Evolutionary conservation across 345 rosid genomes (phyloP).

Genomic region (Ceriops tagal): DNA sequence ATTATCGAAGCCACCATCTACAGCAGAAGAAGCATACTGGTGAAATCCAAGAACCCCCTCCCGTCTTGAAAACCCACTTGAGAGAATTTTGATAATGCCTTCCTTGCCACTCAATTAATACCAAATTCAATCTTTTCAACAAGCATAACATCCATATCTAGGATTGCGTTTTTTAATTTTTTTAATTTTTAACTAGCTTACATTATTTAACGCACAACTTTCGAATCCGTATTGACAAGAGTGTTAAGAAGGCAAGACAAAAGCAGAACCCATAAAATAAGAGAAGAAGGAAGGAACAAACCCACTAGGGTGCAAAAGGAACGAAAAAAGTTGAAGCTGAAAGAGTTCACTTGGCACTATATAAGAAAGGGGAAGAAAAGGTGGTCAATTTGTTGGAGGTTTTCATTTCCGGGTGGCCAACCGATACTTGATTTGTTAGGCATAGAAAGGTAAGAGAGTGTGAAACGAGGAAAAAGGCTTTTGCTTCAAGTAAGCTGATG

Average conservation of each 20-base stretch:
- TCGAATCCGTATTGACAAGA: neutral
- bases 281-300: conserved; percentile 26
- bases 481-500: conserved; percentile 7
- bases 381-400: conserved; percentile 21
- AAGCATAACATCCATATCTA: conserved; percentile 24
- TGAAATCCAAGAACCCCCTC: neutral
- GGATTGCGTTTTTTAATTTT: conserved; percentile 4
- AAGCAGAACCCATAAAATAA: conserved; percentile 12
- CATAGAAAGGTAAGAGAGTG: conserved; percentile 7
- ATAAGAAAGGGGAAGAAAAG: neutral
- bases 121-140: conserved; percentile 48
- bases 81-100: conserved; percentile 38
- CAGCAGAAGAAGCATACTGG: neutral
- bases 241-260: conserved; percentile 7
- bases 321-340: neutral
- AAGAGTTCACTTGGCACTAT: conserved; percentile 10
- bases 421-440: neutral
- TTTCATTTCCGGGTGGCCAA: neutral
- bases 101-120: conserved; percentile 41
- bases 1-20: conserved; percentile 28
- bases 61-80: conserved; percentile 6
- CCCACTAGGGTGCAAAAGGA: conserved; percentile 4
- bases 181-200: neutral
- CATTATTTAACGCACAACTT: conserved; percentile 6
- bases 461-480: conserved; percentile 9